Evolutionary conservation across 495 filamentous ascomycete species (phyloP).

Genomic region (Lasiosphaeria hispida): DNA sequence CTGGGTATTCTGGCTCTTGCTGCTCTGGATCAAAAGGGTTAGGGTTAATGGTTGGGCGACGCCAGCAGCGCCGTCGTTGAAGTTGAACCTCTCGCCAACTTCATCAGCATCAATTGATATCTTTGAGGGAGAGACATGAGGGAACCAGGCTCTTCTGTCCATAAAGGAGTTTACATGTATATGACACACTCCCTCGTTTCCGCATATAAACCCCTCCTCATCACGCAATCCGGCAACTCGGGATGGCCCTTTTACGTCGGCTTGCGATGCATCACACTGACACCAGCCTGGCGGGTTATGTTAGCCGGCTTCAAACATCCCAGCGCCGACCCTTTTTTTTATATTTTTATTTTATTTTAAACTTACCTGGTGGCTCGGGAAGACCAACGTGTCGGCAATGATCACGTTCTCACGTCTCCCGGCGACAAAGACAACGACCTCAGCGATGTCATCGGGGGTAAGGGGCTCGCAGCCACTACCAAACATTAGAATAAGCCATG

Average conservation of each 20-base stretch:
- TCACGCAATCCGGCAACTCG: too few relatives aligned
- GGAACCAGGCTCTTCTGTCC: too few relatives aligned
- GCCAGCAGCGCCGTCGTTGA: too few relatives aligned
- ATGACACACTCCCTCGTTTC: too few relatives aligned
- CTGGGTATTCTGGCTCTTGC: too few relatives aligned
- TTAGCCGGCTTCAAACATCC: neutral
- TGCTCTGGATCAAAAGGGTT: too few relatives aligned
- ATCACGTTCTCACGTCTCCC: constrained; percentile 92
- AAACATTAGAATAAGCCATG: neutral
- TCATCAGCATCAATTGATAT: too few relatives aligned
- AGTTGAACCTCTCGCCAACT: too few relatives aligned
- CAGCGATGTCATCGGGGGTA: constrained; percentile 92
- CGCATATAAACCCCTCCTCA: too few relatives aligned
- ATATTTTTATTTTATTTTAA: neutral
- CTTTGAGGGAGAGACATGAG: too few relatives aligned
- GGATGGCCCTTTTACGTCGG: neutral
- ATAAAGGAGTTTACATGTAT: too few relatives aligned
- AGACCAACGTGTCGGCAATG: constrained; percentile 86
- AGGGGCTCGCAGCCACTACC: constrained; percentile 82
- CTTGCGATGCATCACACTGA: constrained; percentile 36
- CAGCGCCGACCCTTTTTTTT: neutral
- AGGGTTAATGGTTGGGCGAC: too few relatives aligned
- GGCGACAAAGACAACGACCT: constrained; percentile 88
- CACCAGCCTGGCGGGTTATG: constrained; percentile 28
- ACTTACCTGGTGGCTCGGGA: constrained; percentile 79